Evolutionary conservation across 441 rosid genomes (phyloP).

Genomic region (Viola pubescens): DNA sequence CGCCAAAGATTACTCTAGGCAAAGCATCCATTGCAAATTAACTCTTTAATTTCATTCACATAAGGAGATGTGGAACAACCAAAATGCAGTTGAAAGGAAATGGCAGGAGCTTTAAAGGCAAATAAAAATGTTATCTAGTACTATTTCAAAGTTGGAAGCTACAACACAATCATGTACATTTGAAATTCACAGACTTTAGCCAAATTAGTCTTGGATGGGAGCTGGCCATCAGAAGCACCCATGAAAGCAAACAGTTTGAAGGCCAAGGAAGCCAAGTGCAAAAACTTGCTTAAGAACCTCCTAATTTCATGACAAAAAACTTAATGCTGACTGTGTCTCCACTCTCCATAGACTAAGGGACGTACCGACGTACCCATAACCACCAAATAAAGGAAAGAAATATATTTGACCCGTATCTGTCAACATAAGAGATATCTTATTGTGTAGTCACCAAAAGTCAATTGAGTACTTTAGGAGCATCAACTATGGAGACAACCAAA

Average conservation of each 20-base stretch:
- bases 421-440: conserved; percentile 52
- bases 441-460: conserved; percentile 73
- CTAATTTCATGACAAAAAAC: too few species aligned
- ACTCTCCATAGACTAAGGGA: not conserved
- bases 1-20: not conserved
- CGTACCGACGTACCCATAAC: not conserved
- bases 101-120: too few species aligned
- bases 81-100: too few species aligned
- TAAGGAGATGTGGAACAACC: too few species aligned
- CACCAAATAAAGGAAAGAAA: conserved; percentile 3
- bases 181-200: too few species aligned
- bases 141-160: too few species aligned
- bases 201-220: too few species aligned
- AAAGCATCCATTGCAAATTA: not conserved
- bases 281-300: not conserved
- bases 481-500: conserved; percentile 55
- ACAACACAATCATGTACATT: too few species aligned
- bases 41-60: too few species aligned
- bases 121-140: too few species aligned
- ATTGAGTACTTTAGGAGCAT: conserved; percentile 49
- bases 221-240: too few species aligned
- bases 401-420: conserved; percentile 73
- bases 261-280: not conserved
- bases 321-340: not conserved
- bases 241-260: too few species aligned